phyloP scores from a whole-genome alignment of 192 early-diverging fungal genomes.

The Entomortierella lignicola region DNA sequence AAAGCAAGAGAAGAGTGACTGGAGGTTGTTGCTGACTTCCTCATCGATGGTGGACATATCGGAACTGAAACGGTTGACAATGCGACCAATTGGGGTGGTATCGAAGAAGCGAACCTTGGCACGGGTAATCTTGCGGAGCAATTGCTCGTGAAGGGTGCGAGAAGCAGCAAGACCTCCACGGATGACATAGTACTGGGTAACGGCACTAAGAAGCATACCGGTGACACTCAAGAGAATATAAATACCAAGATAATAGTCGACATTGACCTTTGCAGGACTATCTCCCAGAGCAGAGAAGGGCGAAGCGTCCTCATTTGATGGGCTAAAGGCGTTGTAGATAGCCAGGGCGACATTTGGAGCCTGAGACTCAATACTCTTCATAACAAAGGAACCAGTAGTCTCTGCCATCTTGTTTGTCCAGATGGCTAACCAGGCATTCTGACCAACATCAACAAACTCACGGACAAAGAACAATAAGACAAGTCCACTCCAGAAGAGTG shows the following conservation, averaged over 20 bases:
- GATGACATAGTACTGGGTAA: constrained; percentile 50
- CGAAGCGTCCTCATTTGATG: neutral
- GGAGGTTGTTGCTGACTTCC: constrained; percentile 56
- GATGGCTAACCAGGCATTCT: constrained; percentile 70
- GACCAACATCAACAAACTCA: constrained; percentile 61
- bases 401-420: constrained; percentile 50
- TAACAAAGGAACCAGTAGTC: constrained; percentile 16
- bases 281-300: constrained; percentile 7
- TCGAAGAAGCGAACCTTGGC: constrained; percentile 91
- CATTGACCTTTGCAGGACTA: constrained; percentile 41
- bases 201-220: constrained; percentile 41
- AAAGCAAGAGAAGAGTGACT: constrained; percentile 59
- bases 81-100: constrained; percentile 82
- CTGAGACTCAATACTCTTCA: constrained; percentile 5
- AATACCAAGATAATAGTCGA: constrained; percentile 68
- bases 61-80: constrained; percentile 87
- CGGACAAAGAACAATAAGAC: constrained; percentile 53
- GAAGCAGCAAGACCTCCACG: constrained; percentile 67
- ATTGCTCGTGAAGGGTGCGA: constrained; percentile 61
- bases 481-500: constrained; percentile 67
- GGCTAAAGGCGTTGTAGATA: constrained; percentile 11
- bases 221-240: constrained; percentile 69
- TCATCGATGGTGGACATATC: constrained; percentile 88
- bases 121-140: constrained; percentile 68
- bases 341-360: constrained; percentile 5